phyloP scores from a whole-genome alignment of 371 early-diverging fungal species.

The Mucor piriformis region DNA sequence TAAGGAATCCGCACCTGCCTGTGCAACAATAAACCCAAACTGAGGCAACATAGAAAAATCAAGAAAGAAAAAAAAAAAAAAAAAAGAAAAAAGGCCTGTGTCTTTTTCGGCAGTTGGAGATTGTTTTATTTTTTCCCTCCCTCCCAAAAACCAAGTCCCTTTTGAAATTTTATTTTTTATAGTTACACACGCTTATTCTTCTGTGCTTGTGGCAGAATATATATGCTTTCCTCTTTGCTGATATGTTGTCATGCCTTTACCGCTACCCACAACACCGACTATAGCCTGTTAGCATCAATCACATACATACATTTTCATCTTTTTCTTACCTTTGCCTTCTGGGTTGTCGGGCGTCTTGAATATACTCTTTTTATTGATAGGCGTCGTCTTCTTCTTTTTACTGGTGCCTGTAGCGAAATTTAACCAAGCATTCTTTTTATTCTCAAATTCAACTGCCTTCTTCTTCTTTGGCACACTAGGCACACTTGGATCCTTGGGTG shows the following conservation, averaged over 20 bases:
- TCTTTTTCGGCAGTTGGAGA: constrained; percentile 4
- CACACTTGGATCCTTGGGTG: constrained; percentile 8
- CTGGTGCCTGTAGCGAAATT: constrained; percentile 66
- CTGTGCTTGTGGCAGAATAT: constrained; percentile 27
- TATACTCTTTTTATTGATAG: constrained; percentile 70
- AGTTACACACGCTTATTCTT: constrained; percentile 7
- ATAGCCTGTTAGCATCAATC: constrained; percentile 2
- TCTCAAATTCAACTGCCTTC: constrained; percentile 66
- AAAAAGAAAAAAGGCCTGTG: constrained; percentile 2
- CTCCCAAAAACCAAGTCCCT: neutral
- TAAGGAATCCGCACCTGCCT: constrained; percentile 47
- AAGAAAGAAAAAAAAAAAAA: constrained; percentile 14
- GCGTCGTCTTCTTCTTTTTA: constrained; percentile 46
- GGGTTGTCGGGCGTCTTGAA: constrained; percentile 73
- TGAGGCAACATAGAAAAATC: constrained; percentile 64
- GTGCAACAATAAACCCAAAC: constrained; percentile 51
- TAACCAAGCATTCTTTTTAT: constrained; percentile 82
- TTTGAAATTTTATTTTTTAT: neutral
- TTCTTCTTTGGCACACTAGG: constrained; percentile 33
- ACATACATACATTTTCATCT: neutral
- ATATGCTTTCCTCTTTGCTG: constrained; percentile 70
- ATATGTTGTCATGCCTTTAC: constrained; percentile 71
- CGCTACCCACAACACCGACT: constrained; percentile 76
- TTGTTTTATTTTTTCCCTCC: constrained; percentile 8
- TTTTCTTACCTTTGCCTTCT: constrained; percentile 61